These are phyloP conservation scores for Calonectria henricotiae DNA, from an alignment of 2,329 filamentous ascomycete species.

Conservation along the genomic window DNA sequence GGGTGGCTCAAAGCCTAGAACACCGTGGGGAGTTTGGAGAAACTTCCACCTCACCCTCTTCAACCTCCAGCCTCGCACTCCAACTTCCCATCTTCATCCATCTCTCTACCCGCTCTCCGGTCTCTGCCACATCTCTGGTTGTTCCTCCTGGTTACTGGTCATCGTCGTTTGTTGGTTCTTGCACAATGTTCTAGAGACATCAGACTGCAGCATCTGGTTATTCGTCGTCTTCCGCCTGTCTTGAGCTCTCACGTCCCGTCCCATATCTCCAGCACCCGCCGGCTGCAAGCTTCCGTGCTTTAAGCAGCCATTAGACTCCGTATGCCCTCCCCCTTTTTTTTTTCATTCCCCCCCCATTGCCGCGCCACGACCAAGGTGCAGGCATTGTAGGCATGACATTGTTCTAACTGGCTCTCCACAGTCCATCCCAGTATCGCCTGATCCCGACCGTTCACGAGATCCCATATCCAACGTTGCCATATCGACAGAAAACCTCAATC, in stretches of 20 bases:
- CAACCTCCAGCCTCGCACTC: constrained; percentile 47
- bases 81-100: constrained; percentile 49
- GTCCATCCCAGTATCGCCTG: constrained; percentile 12
- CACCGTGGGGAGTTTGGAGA: constrained; percentile 56
- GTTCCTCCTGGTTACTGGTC: constrained; percentile 61
- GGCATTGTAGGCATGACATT: not conserved
- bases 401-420: constrained; percentile 8
- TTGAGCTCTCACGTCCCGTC: constrained; percentile 41
- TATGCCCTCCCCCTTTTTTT: constrained; percentile 28
- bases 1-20: constrained; percentile 37
- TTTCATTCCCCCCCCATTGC: not conserved
- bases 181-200: constrained; percentile 61
- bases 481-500: constrained; percentile 46
- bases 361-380: not conserved
- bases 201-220: constrained; percentile 52
- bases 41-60: constrained; percentile 63
- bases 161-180: constrained; percentile 56
- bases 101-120: constrained; percentile 50
- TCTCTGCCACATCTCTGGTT: constrained; percentile 61
- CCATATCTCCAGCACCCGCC: constrained; percentile 38
- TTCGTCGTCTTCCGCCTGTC: constrained; percentile 41
- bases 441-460: constrained; percentile 8
- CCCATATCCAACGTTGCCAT: constrained; percentile 29
- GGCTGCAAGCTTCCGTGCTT: constrained; percentile 50
- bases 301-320: constrained; percentile 41